Percentiles rank a stretch among this genome's conserved stretches.
phyloP scores from a whole-genome alignment of 345 rosid genomes.

The Pseudoturritis turrita region DNA sequence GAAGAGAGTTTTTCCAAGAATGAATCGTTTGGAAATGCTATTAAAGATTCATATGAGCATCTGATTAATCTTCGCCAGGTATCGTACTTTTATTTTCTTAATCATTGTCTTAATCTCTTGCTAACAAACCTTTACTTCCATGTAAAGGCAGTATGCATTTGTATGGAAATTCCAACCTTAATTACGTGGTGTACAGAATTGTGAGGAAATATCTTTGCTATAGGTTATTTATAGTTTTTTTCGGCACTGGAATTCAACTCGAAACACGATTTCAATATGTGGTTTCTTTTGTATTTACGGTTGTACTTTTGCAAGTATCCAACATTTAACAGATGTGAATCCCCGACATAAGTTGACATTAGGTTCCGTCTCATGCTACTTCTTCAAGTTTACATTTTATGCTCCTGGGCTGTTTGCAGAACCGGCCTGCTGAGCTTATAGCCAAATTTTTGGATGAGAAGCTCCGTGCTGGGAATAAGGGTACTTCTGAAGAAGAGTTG shows the following conservation, averaged over 20 bases:
- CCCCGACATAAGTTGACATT: background rate
- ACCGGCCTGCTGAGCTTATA: slow-evolving; percentile 91
- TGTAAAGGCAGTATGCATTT: background rate
- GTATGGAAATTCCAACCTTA: background rate
- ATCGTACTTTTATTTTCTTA: background rate
- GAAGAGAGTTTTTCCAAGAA: slow-evolving; percentile 82
- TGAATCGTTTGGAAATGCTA: slow-evolving; percentile 68
- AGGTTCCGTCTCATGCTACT: background rate
- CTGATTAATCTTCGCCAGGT: slow-evolving; percentile 95
- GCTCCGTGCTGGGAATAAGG: slow-evolving; percentile 96
- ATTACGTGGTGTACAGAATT: background rate
- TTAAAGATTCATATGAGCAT: slow-evolving; percentile 84
- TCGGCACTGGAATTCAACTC: background rate
- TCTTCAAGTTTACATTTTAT: background rate
- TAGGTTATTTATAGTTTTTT: background rate
- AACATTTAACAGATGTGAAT: background rate
- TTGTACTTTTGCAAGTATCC: background rate
- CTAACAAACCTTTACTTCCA: slow-evolving; percentile 10
- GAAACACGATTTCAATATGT: background rate
- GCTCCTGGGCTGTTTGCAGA: slow-evolving; percentile 41
- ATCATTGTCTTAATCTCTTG: background rate
- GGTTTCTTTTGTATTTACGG: background rate
- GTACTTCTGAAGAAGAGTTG: slow-evolving; percentile 94
- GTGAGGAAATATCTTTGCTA: background rate
- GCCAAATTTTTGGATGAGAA: slow-evolving; percentile 95